Percentiles rank a stretch among this genome's conserved stretches.
These are phyloP conservation scores for Lactarius quietus DNA, from an alignment of 768 basidiomycete species.

Conservation along the genomic window DNA sequence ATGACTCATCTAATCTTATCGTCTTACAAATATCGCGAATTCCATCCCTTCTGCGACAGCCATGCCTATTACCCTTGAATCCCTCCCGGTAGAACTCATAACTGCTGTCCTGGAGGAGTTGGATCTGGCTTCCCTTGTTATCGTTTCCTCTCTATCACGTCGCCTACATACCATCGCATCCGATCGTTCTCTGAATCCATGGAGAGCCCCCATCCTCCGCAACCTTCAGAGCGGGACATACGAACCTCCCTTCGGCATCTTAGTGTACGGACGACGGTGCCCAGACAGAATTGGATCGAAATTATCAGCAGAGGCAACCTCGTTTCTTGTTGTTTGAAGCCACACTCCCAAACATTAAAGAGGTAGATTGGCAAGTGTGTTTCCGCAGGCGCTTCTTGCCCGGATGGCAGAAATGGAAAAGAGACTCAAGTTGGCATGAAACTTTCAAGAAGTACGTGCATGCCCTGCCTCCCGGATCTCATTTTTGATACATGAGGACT, in stretches of 20 bases:
- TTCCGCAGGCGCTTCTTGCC: slow-evolving; percentile 71
- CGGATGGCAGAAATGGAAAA: slow-evolving; percentile 70
- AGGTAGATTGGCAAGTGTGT: slow-evolving; percentile 70
- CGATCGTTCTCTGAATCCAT: slow-evolving; percentile 66
- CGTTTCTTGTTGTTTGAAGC: slow-evolving; percentile 63
- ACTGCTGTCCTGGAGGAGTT: slow-evolving; percentile 68
- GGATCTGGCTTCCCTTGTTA: slow-evolving; percentile 57
- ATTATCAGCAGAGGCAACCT: slow-evolving; percentile 62
- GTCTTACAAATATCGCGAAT: not conserved
- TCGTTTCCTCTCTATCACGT: slow-evolving; percentile 56
- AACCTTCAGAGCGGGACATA: slow-evolving; percentile 48
- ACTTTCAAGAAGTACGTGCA: slow-evolving; percentile 58
- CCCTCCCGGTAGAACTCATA: slow-evolving; percentile 74
- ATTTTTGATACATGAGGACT: slow-evolving; percentile 21
- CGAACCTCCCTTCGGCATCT: slow-evolving; percentile 53
- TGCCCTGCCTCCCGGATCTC: slow-evolving; percentile 10
- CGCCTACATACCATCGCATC: slow-evolving; percentile 55
- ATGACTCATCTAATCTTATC: slow-evolving; percentile 23
- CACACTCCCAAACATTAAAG: slow-evolving; percentile 63
- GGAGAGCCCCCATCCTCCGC: slow-evolving; percentile 67
- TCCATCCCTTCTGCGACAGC: not conserved
- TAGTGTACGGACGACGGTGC: slow-evolving; percentile 59
- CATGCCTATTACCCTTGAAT: slow-evolving; percentile 25
- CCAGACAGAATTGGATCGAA: slow-evolving; percentile 77
- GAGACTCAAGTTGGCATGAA: slow-evolving; percentile 59